Evolutionary conservation across 169 alveolate species (phyloP), one percentile per base, ranked within the genome.

Genomic region (Babesia bovis): DNA sequence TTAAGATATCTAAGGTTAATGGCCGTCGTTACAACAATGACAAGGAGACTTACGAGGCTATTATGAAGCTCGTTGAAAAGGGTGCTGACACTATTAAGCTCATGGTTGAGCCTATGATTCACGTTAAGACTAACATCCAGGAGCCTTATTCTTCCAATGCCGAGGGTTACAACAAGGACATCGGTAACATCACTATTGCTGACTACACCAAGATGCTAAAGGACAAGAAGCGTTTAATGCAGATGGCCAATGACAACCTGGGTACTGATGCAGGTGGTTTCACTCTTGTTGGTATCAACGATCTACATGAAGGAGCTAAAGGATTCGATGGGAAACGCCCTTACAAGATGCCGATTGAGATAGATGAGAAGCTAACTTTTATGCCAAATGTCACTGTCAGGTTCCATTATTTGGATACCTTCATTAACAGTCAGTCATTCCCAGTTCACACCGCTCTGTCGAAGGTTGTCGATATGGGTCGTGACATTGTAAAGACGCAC

Each of bases 201-300:
- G 73, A 68, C 30, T 78, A 67, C 52, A 35, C 53, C 41, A 60
- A 68, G 47, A 45, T 59, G 75, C 44, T 78, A 12, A 52, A 52
- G 51, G 40, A 58, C 52, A 40, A 51, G 3, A 61, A 63, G 66
- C 32, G 49, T 15, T 58, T 59, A 44, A 36, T 44, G 19, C 30
- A 60, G 51, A 28, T 78, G 33, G 68, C 82, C 17, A 35, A 52
- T 10, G 58, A 35, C 52, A 63, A 38, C 47, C 69, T 70, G 5
- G 77, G 77, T 32, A 77, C 53, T 32, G 70, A 70, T 30, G 57
- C 87, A 6, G 45, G 51, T 23, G 71, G 57, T 4, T 78, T 58
- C 49, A 41, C 83, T 4, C 63, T 78, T 21, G 87, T 78, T 9
- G 87, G 83, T 44, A 50, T 78, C 40, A 78, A 78, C 55, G 71